These are phyloP conservation scores for Fusarium foetens DNA, from an alignment of 2,329 filamentous ascomycete species.

Conservation along the genomic window DNA sequence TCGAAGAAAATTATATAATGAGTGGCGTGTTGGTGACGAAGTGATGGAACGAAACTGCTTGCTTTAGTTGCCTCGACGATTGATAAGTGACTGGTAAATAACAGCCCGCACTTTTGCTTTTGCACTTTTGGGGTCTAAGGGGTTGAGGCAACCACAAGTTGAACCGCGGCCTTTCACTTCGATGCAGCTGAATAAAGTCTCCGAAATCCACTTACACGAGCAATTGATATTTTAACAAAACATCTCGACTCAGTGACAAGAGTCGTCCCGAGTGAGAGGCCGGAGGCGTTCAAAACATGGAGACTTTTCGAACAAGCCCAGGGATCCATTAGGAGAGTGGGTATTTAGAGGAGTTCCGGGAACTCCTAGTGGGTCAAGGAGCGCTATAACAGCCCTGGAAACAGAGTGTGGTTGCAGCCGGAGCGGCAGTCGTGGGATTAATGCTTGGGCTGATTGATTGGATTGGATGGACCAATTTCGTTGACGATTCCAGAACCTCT, in stretches of 20 bases:
- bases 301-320: background rate
- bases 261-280: conserved; percentile 30
- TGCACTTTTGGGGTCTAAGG: background rate
- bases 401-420: conserved; percentile 18
- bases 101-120: background rate
- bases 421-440: conserved; percentile 23
- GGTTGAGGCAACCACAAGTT: background rate
- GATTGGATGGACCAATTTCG: conserved; percentile 10
- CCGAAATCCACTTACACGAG: background rate
- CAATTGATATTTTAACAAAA: background rate
- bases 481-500: conserved; percentile 27
- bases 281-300: conserved; percentile 25
- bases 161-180: background rate
- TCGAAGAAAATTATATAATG: background rate
- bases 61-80: conserved; percentile 21
- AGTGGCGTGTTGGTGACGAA: background rate
- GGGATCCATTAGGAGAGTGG: conserved; percentile 9
- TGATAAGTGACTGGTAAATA: background rate
- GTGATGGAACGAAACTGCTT: conserved; percentile 6
- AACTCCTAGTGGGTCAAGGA: conserved; percentile 21
- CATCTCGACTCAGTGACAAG: conserved; percentile 2
- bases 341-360: conserved; percentile 6
- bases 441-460: conserved; percentile 1
- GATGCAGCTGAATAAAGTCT: background rate
- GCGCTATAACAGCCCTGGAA: conserved; percentile 15